Evolutionary conservation across 2,329 filamentous ascomycete species (phyloP).

Genomic region (Colletotrichum sublineola): DNA sequence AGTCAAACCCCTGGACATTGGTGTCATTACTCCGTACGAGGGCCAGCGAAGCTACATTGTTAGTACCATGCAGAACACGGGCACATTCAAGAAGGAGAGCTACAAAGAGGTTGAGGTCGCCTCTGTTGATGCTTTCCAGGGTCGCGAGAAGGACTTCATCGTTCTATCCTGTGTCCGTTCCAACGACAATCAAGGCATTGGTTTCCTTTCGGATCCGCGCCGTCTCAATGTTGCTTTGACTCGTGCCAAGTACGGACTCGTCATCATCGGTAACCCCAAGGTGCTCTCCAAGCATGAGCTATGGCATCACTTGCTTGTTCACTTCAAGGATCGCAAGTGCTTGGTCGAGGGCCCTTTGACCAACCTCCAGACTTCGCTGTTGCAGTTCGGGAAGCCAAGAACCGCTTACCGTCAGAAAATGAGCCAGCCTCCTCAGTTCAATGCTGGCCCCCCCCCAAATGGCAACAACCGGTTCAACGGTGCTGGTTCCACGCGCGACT

Average conservation of each 20-base stretch:
- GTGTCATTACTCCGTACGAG: constrained; percentile 98
- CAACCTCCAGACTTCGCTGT: constrained; percentile 93
- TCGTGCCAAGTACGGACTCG: constrained; percentile 94
- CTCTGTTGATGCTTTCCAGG: constrained; percentile 98
- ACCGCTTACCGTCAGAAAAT: constrained; percentile 93
- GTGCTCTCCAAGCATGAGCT: constrained; percentile 97
- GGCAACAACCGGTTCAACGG: constrained; percentile 46
- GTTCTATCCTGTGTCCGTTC: constrained; percentile 97
- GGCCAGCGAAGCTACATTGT: constrained; percentile 98
- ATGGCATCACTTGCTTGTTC: constrained; percentile 94
- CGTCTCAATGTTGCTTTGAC: constrained; percentile 98
- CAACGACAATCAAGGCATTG: constrained; percentile 98
- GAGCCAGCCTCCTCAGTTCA: constrained; percentile 78
- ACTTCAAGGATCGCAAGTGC: constrained; percentile 97
- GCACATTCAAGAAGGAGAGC: constrained; percentile 96
- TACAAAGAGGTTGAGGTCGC: constrained; percentile 99
- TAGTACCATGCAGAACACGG: constrained; percentile 98
- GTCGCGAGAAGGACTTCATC: constrained; percentile 99
- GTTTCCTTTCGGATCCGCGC: constrained; percentile 96
- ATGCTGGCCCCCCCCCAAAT: constrained; percentile 52
- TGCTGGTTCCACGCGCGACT: constrained; percentile 59
- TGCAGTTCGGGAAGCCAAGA: constrained; percentile 96
- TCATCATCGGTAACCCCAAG: constrained; percentile 97
- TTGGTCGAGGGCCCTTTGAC: constrained; percentile 95
- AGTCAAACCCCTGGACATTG: constrained; percentile 92